These are phyloP conservation scores for Pseudonectria buxi DNA, from an alignment of 2,329 filamentous ascomycete genomes.

Conservation along the genomic window DNA sequence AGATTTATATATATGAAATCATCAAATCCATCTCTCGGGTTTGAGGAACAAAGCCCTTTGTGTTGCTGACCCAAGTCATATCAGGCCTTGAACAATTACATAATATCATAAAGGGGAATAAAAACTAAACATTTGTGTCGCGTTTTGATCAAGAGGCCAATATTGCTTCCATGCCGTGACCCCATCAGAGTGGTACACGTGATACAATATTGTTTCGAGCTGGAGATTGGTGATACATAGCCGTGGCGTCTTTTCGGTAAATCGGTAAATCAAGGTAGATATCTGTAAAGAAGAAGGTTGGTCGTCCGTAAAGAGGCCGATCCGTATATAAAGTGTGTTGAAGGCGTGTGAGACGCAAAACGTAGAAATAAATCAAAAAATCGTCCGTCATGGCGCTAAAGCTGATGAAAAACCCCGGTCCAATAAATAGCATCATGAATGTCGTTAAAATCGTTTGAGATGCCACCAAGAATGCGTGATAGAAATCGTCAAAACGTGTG, in stretches of 20 bases:
- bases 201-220: too few relatives aligned
- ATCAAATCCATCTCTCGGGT: constrained; percentile 16
- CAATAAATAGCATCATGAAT: background rate
- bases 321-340: too few relatives aligned
- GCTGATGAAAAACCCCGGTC: background rate
- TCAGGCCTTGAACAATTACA: constrained; percentile 12
- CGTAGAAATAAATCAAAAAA: too few relatives aligned
- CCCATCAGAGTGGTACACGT: too few relatives aligned
- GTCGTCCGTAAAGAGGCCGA: too few relatives aligned
- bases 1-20: constrained; percentile 14
- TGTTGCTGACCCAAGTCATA: constrained; percentile 4
- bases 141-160: too few relatives aligned
- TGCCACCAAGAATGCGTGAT: background rate
- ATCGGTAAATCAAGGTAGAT: background rate
- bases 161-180: too few relatives aligned
- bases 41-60: constrained; percentile 5
- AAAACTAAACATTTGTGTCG: constrained; percentile 5
- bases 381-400: too few relatives aligned
- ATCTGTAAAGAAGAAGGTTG: background rate
- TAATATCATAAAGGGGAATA: constrained; percentile 19
- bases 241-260: background rate
- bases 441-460: too few relatives aligned
- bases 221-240: too few relatives aligned
- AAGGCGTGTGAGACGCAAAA: background rate
- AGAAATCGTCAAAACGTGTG: constrained; percentile 2